These are phyloP conservation scores for Xylariaceae sp. DNA, from an alignment of 2,329 filamentous ascomycete species.

Conservation along the genomic window DNA sequence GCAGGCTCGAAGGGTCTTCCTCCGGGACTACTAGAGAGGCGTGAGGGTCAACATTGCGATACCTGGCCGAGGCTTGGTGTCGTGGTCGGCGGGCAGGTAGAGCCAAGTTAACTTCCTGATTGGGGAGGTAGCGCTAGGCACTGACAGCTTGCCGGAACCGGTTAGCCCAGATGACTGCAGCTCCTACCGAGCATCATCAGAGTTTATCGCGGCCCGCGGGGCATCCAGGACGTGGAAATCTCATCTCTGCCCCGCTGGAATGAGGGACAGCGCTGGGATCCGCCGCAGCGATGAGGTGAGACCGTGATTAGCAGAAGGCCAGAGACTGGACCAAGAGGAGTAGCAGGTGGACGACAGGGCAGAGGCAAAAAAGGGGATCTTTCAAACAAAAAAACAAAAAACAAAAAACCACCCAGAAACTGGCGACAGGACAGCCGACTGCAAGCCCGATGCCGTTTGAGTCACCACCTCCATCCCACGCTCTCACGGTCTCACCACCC, in stretches of 20 bases:
- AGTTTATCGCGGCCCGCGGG: neutral
- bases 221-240: neutral
- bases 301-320: too few relatives aligned
- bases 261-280: slow-evolving; percentile 3
- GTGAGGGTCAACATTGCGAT: neutral
- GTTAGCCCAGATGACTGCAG: slow-evolving; percentile 1
- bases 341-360: too few relatives aligned
- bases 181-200: neutral
- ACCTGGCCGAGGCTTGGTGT: neutral
- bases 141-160: slow-evolving; percentile 2
- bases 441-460: too few relatives aligned
- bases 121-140: slow-evolving; percentile 5
- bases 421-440: slow-evolving; percentile 14
- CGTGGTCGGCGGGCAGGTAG: slow-evolving; percentile 1
- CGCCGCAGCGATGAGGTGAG: too few relatives aligned
- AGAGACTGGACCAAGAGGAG: too few relatives aligned
- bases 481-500: slow-evolving; percentile 14
- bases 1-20: neutral
- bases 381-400: slow-evolving; percentile 4
- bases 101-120: slow-evolving; percentile 16
- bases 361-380: neutral
- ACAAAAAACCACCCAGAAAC: slow-evolving; percentile 12
- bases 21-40: neutral
- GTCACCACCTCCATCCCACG: too few relatives aligned
- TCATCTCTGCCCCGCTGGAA: slow-evolving; percentile 15